Evolutionary conservation across 371 early-diverging fungal genomes (phyloP).

Genomic region (Rhizomucor pusillus): DNA sequence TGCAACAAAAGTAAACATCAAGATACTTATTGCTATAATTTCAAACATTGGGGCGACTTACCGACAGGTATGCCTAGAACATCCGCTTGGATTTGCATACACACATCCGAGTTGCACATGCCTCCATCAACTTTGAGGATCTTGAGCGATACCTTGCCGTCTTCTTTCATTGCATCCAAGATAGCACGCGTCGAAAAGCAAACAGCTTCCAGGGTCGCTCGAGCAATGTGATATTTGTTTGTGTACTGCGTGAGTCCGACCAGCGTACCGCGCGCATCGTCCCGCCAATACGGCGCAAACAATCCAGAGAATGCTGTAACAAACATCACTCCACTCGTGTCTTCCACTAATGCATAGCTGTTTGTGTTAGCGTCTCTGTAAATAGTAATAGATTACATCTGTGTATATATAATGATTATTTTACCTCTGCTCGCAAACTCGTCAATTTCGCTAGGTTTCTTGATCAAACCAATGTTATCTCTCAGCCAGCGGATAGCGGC

Average conservation of each 20-base stretch:
- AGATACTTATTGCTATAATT: background rate
- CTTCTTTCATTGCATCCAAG: conserved; percentile 84
- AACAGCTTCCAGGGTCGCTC: conserved; percentile 88
- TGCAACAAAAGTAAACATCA: too few relatives aligned
- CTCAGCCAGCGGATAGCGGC: conserved; percentile 92
- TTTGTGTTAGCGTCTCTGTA: background rate
- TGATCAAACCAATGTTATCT: conserved; percentile 83
- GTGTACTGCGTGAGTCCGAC: conserved; percentile 90
- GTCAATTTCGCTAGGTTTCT: conserved; percentile 70
- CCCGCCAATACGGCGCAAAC: conserved; percentile 95
- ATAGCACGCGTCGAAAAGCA: conserved; percentile 90
- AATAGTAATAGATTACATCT: background rate
- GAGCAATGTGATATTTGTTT: conserved; percentile 79
- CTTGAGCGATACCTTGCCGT: conserved; percentile 59
- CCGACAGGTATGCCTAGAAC: conserved; percentile 67
- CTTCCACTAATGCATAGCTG: conserved; percentile 39
- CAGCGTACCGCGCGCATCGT: conserved; percentile 88
- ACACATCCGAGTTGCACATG: conserved; percentile 82
- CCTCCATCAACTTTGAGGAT: conserved; percentile 91
- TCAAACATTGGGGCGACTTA: conserved; percentile 3
- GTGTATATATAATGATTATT: background rate
- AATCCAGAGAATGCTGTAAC: conserved; percentile 94
- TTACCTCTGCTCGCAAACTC: conserved; percentile 26
- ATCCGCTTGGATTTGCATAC: conserved; percentile 94
- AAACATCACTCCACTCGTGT: conserved; percentile 91